Conservation (phyloP, 768 basidiomycete genomes). For the Leccinum truebloodii region DNA sequence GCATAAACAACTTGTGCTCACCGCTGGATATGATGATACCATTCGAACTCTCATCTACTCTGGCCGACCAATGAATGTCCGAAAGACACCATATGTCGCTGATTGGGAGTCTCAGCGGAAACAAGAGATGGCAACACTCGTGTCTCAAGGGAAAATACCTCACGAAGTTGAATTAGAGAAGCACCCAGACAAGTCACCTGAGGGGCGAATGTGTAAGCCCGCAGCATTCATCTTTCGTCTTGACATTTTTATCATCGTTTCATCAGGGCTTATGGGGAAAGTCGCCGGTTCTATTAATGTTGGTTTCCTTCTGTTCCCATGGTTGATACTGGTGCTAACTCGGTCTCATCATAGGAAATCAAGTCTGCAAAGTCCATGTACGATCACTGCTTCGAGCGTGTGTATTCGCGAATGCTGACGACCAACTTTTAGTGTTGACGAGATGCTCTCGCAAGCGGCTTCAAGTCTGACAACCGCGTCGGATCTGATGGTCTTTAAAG, state of each 20-base stretch:
- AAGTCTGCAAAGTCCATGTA: constrained; percentile 86
- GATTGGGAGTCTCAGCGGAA: constrained; percentile 71
- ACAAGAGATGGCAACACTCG: constrained; percentile 57
- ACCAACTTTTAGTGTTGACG: constrained; percentile 63
- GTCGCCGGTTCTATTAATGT: constrained; percentile 72
- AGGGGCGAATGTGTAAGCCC: constrained; percentile 59
- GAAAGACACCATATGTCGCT: constrained; percentile 75
- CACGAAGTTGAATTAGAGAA: constrained; percentile 70
- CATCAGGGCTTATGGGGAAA: constrained; percentile 73
- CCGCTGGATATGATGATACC: no score
- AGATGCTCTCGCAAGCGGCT: constrained; percentile 73
- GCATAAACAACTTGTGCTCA: no score
- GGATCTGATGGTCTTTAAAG: constrained; percentile 41
- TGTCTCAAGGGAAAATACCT: constrained; percentile 68
- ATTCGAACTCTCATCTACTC: constrained; percentile 71
- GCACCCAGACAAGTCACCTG: constrained; percentile 65
- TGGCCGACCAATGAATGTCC: constrained; percentile 81
- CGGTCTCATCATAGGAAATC: constrained; percentile 52
- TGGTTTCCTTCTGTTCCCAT: constrained; percentile 21
- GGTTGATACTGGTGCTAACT: constrained; percentile 3
- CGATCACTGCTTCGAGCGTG: constrained; percentile 23
- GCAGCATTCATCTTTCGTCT: neutral
- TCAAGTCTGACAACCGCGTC: constrained; percentile 50
- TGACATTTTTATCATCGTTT: constrained; percentile 5
- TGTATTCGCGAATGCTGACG: constrained; percentile 12